Conservation (phyloP, 345 rosid genomes). For the Salix dunnii region DNA sequence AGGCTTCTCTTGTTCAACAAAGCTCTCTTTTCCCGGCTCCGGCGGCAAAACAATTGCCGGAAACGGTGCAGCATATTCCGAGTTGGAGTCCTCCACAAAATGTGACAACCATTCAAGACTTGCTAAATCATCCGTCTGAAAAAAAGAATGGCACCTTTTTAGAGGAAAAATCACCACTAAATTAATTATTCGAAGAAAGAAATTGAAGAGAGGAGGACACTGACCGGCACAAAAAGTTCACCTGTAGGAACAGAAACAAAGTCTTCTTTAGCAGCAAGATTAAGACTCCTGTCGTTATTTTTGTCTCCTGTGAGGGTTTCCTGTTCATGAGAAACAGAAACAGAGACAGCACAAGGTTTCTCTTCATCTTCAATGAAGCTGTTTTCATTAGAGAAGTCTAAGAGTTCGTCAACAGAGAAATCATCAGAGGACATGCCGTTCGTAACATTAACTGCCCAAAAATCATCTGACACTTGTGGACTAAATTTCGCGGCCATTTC, state of each 20-base stretch:
- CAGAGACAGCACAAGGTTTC: conserved; percentile 13
- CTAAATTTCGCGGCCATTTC: conserved; percentile 49
- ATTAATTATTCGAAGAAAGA: not conserved
- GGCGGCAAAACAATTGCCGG: conserved; percentile 32
- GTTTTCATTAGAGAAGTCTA: conserved; percentile 73
- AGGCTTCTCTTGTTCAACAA: conserved; percentile 23
- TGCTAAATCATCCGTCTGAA: conserved; percentile 65
- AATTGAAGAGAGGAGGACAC: conserved; percentile 1
- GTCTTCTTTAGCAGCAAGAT: conserved; percentile 25
- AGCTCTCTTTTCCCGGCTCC: conserved; percentile 25
- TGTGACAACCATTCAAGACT: conserved; percentile 85
- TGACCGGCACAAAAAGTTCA: conserved; percentile 70
- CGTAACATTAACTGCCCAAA: conserved; percentile 29
- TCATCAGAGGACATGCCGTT: conserved; percentile 53
- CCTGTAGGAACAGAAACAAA: conserved; percentile 45
- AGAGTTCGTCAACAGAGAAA: conserved; percentile 66
- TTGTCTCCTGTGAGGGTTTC: conserved; percentile 8
- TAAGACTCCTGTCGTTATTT: conserved; percentile 12
- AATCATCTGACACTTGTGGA: conserved; percentile 39
- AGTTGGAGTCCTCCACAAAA: conserved; percentile 79
- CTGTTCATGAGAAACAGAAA: conserved; percentile 19
- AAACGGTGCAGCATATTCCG: conserved; percentile 47
- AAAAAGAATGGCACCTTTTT: conserved; percentile 17
- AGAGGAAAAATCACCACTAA: not conserved
- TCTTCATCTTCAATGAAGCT: conserved; percentile 37